Percentiles rank a stretch among this genome's conserved stretches.
Evolutionary conservation across 31 red algal genomes (phyloP).

Genomic region (Odonthalia washingtoniensis): DNA sequence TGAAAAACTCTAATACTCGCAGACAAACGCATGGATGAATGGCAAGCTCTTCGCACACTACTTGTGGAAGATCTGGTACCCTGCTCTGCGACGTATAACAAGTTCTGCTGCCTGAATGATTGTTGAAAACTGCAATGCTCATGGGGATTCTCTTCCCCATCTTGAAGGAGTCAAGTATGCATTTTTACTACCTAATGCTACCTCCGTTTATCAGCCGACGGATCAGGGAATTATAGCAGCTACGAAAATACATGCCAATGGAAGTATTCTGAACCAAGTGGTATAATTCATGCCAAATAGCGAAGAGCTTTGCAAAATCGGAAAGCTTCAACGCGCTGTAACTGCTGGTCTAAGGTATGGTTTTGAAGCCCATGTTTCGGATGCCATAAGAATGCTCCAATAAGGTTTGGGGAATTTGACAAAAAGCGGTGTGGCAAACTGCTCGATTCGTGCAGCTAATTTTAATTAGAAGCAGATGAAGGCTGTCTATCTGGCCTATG

Average conservation of each 20-base stretch:
- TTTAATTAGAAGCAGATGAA: neutral
- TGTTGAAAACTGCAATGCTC: slow-evolving; percentile 10
- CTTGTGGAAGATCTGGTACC: slow-evolving; percentile 2
- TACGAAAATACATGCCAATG: neutral
- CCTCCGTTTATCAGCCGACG: slow-evolving; percentile 12
- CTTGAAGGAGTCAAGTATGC: neutral
- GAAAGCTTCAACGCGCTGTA: neutral
- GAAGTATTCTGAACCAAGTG: neutral
- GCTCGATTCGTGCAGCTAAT: neutral
- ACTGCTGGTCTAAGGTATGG: slow-evolving; percentile 7
- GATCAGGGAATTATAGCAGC: slow-evolving; percentile 1
- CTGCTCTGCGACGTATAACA: neutral
- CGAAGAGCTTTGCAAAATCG: neutral
- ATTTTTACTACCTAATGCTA: slow-evolving; percentile 15
- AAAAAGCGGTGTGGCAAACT: neutral
- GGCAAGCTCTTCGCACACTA: slow-evolving; percentile 2
- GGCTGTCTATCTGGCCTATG: neutral
- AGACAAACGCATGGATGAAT: slow-evolving; percentile 1
- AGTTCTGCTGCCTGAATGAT: neutral
- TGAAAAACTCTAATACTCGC: neutral
- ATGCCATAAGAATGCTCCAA: slow-evolving; percentile 1
- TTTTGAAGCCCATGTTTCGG: neutral
- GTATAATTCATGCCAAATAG: neutral
- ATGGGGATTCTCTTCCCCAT: slow-evolving; percentile 6
- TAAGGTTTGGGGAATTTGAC: neutral